Conservation (phyloP, 345 rosid species). For the Psidium guajava region DNA sequence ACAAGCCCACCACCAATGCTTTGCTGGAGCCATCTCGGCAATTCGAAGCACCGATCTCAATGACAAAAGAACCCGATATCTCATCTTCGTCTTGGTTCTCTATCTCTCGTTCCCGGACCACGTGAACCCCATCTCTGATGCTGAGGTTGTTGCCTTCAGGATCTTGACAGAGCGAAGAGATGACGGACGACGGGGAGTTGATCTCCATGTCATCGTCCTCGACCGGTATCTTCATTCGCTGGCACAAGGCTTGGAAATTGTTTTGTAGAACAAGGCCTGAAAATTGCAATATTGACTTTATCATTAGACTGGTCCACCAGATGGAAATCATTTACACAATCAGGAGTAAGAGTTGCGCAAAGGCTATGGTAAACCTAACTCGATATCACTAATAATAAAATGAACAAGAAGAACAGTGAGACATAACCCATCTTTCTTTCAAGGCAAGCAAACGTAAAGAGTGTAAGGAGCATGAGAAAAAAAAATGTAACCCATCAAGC, state of each 20-base stretch:
- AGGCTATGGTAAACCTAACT: not conserved
- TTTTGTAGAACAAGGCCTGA: slow-evolving; percentile 84
- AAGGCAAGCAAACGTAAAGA: not conserved
- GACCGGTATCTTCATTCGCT: slow-evolving; percentile 23
- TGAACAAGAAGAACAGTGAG: not conserved
- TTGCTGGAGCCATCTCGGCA: slow-evolving; percentile 26
- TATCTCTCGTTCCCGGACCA: not conserved
- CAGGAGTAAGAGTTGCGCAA: not conserved
- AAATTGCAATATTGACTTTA: not conserved
- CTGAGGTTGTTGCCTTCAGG: slow-evolving; percentile 7
- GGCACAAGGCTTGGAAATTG: too few relatives aligned
- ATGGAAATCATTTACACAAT: not conserved
- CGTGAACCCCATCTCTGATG: not conserved
- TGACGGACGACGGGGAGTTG: slow-evolving; percentile 66
- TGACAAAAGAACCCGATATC: slow-evolving; percentile 75
- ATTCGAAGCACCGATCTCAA: slow-evolving; percentile 64
- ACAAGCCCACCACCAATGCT: slow-evolving; percentile 40
- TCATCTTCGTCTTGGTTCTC: slow-evolving; percentile 26
- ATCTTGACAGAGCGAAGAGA: slow-evolving; percentile 54
- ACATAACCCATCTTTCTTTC: not conserved
- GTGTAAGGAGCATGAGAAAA: not conserved
- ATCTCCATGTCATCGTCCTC: slow-evolving; percentile 55
- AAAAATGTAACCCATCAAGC: not conserved
- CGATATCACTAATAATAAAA: not conserved
- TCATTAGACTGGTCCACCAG: not conserved